phyloP scores from a whole-genome alignment of 305 asterid species.

The Salvia sclarea region DNA sequence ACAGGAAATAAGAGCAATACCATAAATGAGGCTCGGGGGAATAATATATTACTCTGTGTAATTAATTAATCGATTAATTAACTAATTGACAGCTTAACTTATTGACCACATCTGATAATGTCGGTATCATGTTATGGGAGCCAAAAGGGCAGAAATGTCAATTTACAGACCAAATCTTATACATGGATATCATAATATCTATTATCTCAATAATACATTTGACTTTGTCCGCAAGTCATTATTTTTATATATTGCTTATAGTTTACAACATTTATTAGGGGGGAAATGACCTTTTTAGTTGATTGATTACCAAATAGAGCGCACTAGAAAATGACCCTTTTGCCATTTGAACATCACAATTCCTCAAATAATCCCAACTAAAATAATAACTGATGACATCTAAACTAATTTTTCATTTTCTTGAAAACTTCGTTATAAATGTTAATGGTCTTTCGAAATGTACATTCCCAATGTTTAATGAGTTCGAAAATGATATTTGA shows the following conservation, averaged over 20 bases:
- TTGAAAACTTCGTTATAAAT: neutral
- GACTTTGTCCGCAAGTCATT: constrained; percentile 40
- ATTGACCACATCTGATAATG: constrained; percentile 22
- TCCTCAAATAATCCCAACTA: neutral
- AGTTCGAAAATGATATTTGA: neutral
- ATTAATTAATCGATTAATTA: no score
- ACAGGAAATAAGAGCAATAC: constrained; percentile 3
- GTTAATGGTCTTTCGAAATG: neutral
- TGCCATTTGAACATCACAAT: constrained; percentile 12
- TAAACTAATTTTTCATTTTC: neutral
- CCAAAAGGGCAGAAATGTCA: constrained; percentile 30
- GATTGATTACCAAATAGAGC: constrained; percentile 33
- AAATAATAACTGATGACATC: neutral
- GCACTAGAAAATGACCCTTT: constrained; percentile 27
- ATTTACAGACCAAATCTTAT: constrained; percentile 4
- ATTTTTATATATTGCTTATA: constrained; percentile 31
- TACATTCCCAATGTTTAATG: neutral
- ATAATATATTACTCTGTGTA: neutral
- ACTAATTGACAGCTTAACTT: constrained; percentile 21
- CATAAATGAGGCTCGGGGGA: constrained; percentile 23
- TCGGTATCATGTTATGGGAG: constrained; percentile 20
- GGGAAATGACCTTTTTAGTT: constrained; percentile 31
- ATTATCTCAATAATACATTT: constrained; percentile 32
- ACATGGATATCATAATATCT: constrained; percentile 25
- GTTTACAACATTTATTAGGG: constrained; percentile 33